These are phyloP conservation scores for Fusarium tuaranense DNA, from an alignment of 2,329 filamentous ascomycete genomes.

Conservation along the genomic window DNA sequence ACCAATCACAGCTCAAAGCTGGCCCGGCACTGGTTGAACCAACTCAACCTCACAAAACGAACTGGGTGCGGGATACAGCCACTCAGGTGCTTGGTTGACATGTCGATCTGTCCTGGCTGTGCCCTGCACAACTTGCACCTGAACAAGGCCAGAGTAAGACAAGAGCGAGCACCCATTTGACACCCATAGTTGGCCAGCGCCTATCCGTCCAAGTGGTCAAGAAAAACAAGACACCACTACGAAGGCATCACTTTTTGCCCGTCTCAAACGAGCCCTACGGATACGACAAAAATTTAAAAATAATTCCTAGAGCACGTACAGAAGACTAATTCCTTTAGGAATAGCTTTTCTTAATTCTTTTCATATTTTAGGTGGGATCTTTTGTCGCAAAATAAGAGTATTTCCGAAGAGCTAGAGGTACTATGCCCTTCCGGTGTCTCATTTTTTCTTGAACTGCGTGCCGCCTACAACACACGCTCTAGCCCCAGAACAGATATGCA, in stretches of 20 bases:
- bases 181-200: slow-evolving; percentile 36
- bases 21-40: not conserved
- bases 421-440: too few relatives aligned
- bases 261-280: too few relatives aligned
- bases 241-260: too few relatives aligned
- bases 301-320: too few relatives aligned
- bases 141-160: slow-evolving; percentile 33
- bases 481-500: slow-evolving; percentile 35
- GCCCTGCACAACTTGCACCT: slow-evolving; percentile 42
- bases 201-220: slow-evolving; percentile 19
- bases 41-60: not conserved
- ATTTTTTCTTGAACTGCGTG: too few relatives aligned
- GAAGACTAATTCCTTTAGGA: too few relatives aligned
- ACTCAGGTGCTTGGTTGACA: slow-evolving; percentile 32
- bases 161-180: slow-evolving; percentile 28
- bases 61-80: slow-evolving; percentile 23
- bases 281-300: too few relatives aligned
- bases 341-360: too few relatives aligned
- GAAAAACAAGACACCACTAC: too few relatives aligned
- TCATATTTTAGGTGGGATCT: too few relatives aligned
- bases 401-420: too few relatives aligned
- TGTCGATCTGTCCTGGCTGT: slow-evolving; percentile 41
- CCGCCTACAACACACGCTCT: slow-evolving; percentile 14
- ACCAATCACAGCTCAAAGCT: slow-evolving; percentile 36
- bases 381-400: too few relatives aligned